Percentiles rank a stretch among this genome's conserved stretches.
Evolutionary conservation across 2,329 filamentous ascomycete genomes (phyloP).

Genomic region (Dichotomopilus funicola): DNA sequence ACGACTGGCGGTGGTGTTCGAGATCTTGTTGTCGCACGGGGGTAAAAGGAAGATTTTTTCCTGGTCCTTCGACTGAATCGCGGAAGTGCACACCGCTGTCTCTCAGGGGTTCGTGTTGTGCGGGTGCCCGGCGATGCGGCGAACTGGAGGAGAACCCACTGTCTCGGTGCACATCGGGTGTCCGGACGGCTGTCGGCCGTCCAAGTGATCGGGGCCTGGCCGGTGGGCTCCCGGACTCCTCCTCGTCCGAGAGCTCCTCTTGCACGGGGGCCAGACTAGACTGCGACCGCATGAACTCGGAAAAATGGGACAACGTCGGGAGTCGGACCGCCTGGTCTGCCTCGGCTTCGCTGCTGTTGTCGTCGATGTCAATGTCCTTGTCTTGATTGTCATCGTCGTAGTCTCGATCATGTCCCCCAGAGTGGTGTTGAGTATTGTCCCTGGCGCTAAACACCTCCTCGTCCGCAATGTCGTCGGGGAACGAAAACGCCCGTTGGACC

Average conservation of each 20-base stretch:
- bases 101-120: constrained; percentile 25
- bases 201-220: constrained; percentile 17
- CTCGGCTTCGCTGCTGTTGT: constrained; percentile 13
- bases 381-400: no score
- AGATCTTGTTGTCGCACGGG: neutral
- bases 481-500: constrained; percentile 24
- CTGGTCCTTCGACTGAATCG: constrained; percentile 35
- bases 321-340: constrained; percentile 18
- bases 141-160: constrained; percentile 44
- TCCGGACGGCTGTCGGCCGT: constrained; percentile 19
- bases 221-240: constrained; percentile 22
- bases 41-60: neutral
- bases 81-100: constrained; percentile 54
- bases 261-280: constrained; percentile 45
- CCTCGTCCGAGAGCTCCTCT: constrained; percentile 43
- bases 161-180: constrained; percentile 40
- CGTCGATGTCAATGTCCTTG: constrained; percentile 1
- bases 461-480: constrained; percentile 27
- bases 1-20: constrained; percentile 9
- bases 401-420: no score
- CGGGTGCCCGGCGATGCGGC: constrained; percentile 30
- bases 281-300: constrained; percentile 38
- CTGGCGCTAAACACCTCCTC: constrained; percentile 23
- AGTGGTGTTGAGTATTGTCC: no score
- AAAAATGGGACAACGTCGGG: constrained; percentile 24